A percentile compares a stretch with the other conserved stretches of the same genome.
These are phyloP conservation scores for Aureobasidium subglaciale DNA, from an alignment of 2,329 filamentous ascomycete genomes.

Conservation along the genomic window DNA sequence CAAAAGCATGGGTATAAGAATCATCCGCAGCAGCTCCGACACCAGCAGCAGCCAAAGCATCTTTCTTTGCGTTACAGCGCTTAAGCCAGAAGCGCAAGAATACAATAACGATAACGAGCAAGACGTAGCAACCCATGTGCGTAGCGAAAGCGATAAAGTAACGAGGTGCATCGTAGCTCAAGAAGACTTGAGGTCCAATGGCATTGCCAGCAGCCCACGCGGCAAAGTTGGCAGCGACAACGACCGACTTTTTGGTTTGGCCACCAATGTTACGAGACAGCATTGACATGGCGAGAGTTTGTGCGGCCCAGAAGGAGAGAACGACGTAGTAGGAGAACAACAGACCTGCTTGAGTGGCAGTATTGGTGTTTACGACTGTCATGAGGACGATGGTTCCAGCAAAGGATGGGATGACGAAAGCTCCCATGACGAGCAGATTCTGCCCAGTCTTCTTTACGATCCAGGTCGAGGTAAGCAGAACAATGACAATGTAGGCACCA, in stretches of 20 bases:
- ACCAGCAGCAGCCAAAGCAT: conserved; percentile 24
- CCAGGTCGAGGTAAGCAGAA: conserved; percentile 60
- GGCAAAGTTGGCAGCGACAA: conserved; percentile 63
- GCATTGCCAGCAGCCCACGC: conserved; percentile 58
- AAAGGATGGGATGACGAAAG: conserved; percentile 62
- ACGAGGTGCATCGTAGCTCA: conserved; percentile 51
- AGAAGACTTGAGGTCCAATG: conserved; percentile 60
- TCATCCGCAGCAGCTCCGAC: conserved; percentile 19
- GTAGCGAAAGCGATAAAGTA: conserved; percentile 65
- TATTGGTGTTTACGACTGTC: conserved; percentile 54
- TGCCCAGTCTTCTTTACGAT: conserved; percentile 62
- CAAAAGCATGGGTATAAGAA: conserved; percentile 24
- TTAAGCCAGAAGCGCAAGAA: conserved; percentile 35
- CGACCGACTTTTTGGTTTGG: conserved; percentile 65
- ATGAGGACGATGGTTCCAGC: conserved; percentile 66
- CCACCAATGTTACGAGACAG: conserved; percentile 64
- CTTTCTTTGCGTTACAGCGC: conserved; percentile 35
- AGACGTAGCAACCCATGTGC: conserved; percentile 60
- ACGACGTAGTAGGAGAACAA: conserved; percentile 70
- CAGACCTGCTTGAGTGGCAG: conserved; percentile 56
- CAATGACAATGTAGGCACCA: conserved; percentile 65
- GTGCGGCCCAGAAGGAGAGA: conserved; percentile 68
- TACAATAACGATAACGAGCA: conserved; percentile 30
- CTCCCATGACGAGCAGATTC: conserved; percentile 59
- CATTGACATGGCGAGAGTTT: conserved; percentile 43